Conservation (phyloP, 2,329 filamentous ascomycete species). For the Cladobotryum mycophilum region DNA sequence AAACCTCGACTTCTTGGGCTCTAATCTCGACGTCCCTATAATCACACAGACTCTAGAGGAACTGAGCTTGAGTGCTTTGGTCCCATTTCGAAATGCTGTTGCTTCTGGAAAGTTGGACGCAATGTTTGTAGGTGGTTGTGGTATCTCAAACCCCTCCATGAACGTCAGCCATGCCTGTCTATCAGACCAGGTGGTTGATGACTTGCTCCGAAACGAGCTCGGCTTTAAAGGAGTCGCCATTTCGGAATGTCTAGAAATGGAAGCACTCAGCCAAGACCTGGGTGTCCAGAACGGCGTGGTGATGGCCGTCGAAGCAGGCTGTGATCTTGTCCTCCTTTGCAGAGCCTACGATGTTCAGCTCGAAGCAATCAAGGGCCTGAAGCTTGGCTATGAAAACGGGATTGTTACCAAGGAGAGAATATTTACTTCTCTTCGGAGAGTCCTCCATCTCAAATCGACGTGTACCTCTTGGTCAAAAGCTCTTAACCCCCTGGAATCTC, state of each 20-base stretch:
- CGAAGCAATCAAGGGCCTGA: conserved; percentile 85
- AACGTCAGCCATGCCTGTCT: conserved; percentile 94
- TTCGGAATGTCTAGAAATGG: conserved; percentile 95
- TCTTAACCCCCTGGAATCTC: conserved; percentile 77
- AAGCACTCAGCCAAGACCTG: conserved; percentile 88
- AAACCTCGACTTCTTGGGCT: conserved; percentile 88
- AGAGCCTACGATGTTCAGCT: conserved; percentile 82
- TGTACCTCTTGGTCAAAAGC: conserved; percentile 91
- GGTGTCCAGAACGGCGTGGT: conserved; percentile 95
- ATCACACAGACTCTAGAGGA: conserved; percentile 94
- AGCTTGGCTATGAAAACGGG: conserved; percentile 81
- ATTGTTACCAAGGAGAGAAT: conserved; percentile 79
- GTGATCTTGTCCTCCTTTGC: conserved; percentile 84
- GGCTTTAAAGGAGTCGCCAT: conserved; percentile 89
- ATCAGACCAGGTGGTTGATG: conserved; percentile 88
- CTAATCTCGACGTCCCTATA: conserved; percentile 84
- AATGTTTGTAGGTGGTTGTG: conserved; percentile 94
- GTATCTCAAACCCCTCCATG: conserved; percentile 84
- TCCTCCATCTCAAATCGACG: conserved; percentile 72
- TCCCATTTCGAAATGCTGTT: conserved; percentile 89
- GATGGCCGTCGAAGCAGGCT: conserved; percentile 95
- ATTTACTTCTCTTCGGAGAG: conserved; percentile 69
- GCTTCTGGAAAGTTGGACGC: conserved; percentile 74
- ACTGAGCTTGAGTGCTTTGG: conserved; percentile 80
- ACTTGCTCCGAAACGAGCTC: conserved; percentile 78